Percentiles rank a stretch among this genome's conserved stretches.
Conservation (phyloP, 2,329 filamentous ascomycete genomes). For the Chaetothyriales sp. region DNA sequence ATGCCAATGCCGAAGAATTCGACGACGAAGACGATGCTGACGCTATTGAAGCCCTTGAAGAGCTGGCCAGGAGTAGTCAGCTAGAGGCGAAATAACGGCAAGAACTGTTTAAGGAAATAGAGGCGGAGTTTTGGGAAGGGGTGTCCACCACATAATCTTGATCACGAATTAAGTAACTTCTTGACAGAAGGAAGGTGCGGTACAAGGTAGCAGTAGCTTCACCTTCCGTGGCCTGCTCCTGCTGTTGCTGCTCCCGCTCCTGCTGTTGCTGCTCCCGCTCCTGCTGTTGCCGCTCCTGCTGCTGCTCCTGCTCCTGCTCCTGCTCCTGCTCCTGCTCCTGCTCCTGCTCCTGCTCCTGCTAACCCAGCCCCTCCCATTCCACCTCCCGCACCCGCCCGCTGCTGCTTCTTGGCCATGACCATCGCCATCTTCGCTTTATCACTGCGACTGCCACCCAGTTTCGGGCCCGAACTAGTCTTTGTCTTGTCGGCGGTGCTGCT, state of each 20-base stretch:
- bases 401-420: background rate
- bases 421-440: slow-evolving; percentile 45
- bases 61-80: slow-evolving; percentile 19
- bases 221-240: too few species aligned
- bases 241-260: slow-evolving; percentile 4
- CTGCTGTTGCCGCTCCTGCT: slow-evolving; percentile 4
- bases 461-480: slow-evolving; percentile 36
- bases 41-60: slow-evolving; percentile 28
- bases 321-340: slow-evolving; percentile 9
- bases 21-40: slow-evolving; percentile 30
- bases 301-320: slow-evolving; percentile 2
- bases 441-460: slow-evolving; percentile 48
- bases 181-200: too few species aligned
- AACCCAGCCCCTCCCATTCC: too few species aligned
- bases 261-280: background rate
- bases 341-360: background rate
- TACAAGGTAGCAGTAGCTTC: too few species aligned
- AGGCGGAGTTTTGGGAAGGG: too few species aligned
- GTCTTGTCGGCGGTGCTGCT: slow-evolving; percentile 13
- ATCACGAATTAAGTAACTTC: too few species aligned
- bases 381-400: background rate
- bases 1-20: slow-evolving; percentile 14
- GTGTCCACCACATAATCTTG: too few species aligned
- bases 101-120: too few species aligned
- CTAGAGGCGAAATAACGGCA: background rate